These are phyloP conservation scores for Pseudocercospora cruenta DNA, from an alignment of 2,329 filamentous ascomycete species.

Conservation along the genomic window DNA sequence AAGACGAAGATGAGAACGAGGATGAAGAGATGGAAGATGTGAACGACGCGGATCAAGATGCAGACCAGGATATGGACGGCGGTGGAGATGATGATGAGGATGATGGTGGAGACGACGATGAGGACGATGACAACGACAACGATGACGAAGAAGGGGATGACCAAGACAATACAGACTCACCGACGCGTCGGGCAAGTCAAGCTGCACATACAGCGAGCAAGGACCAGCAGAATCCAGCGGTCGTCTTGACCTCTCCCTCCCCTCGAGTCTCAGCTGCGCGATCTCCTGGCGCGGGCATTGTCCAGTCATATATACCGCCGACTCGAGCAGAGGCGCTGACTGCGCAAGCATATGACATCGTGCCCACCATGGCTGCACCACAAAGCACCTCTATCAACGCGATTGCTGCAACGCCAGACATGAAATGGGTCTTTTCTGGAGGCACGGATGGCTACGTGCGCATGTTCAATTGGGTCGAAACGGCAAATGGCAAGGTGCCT, in stretches of 20 bases:
- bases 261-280: conserved; percentile 40
- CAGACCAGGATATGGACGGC: conserved; percentile 42
- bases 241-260: conserved; percentile 54
- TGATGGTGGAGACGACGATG: conserved; percentile 46
- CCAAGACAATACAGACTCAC: conserved; percentile 50
- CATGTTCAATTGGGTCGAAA: conserved; percentile 94
- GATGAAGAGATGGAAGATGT: conserved; percentile 51
- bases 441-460: conserved; percentile 94
- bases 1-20: conserved; percentile 51
- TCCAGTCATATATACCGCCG: conserved; percentile 35
- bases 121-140: conserved; percentile 41
- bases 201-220: conserved; percentile 23
- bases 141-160: conserved; percentile 44
- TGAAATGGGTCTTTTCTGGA: conserved; percentile 92
- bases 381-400: conserved; percentile 96
- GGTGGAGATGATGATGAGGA: conserved; percentile 44
- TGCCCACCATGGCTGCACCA: conserved; percentile 94
- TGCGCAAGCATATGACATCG: conserved; percentile 86
- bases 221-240: conserved; percentile 46
- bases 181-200: conserved; percentile 42
- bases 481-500: conserved; percentile 90
- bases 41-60: conserved; percentile 43
- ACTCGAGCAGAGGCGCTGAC: conserved; percentile 78
- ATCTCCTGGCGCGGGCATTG: conserved; percentile 36
- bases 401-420: conserved; percentile 86